phyloP scores from a whole-genome alignment of 768 basidiomycete genomes.

The Boletus tylopilopsis region DNA sequence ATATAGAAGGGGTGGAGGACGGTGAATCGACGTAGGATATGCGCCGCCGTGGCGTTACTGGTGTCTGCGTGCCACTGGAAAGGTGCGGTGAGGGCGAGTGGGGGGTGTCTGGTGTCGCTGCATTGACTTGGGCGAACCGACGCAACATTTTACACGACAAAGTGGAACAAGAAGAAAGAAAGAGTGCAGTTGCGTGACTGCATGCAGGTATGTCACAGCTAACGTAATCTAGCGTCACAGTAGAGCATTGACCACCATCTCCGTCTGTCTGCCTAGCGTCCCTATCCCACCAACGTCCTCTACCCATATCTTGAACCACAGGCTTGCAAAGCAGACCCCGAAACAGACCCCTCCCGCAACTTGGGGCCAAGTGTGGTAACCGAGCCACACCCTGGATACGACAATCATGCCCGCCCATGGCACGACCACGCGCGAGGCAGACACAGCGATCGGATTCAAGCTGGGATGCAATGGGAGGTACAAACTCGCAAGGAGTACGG shows the following conservation, averaged over 20 bases:
- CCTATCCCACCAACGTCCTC: conserved; percentile 18
- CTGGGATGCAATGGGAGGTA: conserved; percentile 58
- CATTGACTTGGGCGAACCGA: conserved; percentile 51
- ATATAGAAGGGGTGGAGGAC: conserved; percentile 65
- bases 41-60: conserved; percentile 43
- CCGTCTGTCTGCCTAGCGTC: conserved; percentile 18
- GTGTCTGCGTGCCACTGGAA: conserved; percentile 35
- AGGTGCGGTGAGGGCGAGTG: conserved; percentile 36
- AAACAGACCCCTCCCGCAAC: conserved; percentile 56
- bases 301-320: conserved; percentile 62
- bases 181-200: conserved; percentile 18
- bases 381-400: conserved; percentile 68
- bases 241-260: background rate
- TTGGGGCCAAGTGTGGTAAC: conserved; percentile 72
- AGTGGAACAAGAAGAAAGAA: conserved; percentile 1
- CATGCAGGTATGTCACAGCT: conserved; percentile 21
- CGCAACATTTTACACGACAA: conserved; percentile 43
- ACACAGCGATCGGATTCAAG: conserved; percentile 35
- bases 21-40: conserved; percentile 58
- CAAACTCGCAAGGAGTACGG: conserved; percentile 51
- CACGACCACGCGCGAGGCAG: conserved; percentile 45
- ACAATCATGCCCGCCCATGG: conserved; percentile 56
- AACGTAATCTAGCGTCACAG: conserved; percentile 25
- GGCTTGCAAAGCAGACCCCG: conserved; percentile 48
- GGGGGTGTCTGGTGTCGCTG: conserved; percentile 40